Conservation (phyloP, 768 basidiomycete species). For the Rhizopogon salebrosus region DNA sequence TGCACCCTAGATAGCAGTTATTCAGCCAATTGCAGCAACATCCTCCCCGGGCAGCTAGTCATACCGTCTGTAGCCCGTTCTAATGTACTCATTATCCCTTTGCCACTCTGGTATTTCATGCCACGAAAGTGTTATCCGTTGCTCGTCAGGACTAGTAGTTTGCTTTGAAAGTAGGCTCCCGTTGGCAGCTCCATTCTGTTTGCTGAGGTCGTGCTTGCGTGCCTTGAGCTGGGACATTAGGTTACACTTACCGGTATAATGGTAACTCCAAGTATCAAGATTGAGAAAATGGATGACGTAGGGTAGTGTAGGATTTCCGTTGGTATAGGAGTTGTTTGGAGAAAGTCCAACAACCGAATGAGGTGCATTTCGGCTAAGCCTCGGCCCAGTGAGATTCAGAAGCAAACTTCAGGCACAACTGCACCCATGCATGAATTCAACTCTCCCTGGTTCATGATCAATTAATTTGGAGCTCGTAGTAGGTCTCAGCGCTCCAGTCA, state of each 20-base stretch:
- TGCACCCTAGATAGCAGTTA: constrained; percentile 38
- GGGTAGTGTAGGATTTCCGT: not conserved
- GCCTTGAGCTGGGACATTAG: not conserved
- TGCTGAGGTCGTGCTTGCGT: not conserved
- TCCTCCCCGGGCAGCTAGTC: constrained; percentile 9
- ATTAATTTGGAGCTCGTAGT: too few relatives aligned
- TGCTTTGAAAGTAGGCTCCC: not conserved
- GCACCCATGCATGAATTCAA: too few relatives aligned
- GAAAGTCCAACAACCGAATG: not conserved
- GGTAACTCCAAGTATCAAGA: not conserved
- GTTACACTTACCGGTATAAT: not conserved
- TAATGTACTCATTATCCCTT: constrained; percentile 69
- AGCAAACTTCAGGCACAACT: too few relatives aligned
- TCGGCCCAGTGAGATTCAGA: too few relatives aligned
- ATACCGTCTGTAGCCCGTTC: constrained; percentile 66
- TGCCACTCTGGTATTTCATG: constrained; percentile 63
- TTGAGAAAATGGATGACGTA: not conserved
- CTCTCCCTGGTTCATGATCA: too few relatives aligned
- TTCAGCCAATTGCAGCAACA: constrained; percentile 4
- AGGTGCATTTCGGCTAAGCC: too few relatives aligned
- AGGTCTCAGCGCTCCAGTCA: too few relatives aligned
- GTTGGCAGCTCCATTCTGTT: constrained; percentile 7
- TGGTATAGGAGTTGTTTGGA: not conserved
- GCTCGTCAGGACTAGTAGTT: constrained; percentile 1
- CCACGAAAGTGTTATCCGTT: constrained; percentile 40